These are phyloP conservation scores for Darksidea phi DNA, from an alignment of 495 filamentous ascomycete species.

Conservation along the genomic window DNA sequence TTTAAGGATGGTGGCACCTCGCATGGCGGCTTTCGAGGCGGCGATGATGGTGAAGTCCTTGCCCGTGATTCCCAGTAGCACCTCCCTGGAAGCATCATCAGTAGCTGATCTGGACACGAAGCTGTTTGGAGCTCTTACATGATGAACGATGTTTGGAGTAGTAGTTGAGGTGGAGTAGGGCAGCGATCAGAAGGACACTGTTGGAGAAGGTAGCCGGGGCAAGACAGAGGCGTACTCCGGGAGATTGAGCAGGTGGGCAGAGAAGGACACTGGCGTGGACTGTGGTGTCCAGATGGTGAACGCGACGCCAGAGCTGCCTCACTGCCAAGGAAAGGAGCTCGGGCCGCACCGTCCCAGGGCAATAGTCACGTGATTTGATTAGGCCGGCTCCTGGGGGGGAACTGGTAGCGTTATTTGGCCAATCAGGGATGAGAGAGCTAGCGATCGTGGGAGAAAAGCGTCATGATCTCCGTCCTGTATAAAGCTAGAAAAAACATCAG, in stretches of 20 bases:
- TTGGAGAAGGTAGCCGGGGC: background rate
- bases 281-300: background rate
- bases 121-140: conserved; percentile 9
- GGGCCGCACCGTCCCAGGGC: conserved; percentile 12
- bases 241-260: background rate
- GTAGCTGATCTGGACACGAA: background rate
- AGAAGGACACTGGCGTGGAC: background rate
- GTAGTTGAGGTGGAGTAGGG: conserved; percentile 9
- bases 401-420: background rate
- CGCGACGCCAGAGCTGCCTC: conserved; percentile 22
- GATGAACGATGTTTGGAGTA: conserved; percentile 16
- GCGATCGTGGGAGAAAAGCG: background rate
- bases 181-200: too few species aligned
- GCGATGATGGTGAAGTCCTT: conserved; percentile 98
- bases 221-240: background rate
- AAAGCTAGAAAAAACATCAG: too few species aligned
- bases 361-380: background rate
- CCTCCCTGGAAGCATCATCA: conserved; percentile 72
- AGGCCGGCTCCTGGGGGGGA: background rate
- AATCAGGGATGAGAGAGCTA: conserved; percentile 1
- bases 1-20: conserved; percentile 94
- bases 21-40: conserved; percentile 95
- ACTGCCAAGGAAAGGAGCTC: background rate
- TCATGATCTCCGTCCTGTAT: background rate
- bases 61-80: conserved; percentile 95